These are phyloP conservation scores for Phanerodontia chrysosporium DNA, from an alignment of 768 basidiomycete species.

Conservation along the genomic window DNA sequence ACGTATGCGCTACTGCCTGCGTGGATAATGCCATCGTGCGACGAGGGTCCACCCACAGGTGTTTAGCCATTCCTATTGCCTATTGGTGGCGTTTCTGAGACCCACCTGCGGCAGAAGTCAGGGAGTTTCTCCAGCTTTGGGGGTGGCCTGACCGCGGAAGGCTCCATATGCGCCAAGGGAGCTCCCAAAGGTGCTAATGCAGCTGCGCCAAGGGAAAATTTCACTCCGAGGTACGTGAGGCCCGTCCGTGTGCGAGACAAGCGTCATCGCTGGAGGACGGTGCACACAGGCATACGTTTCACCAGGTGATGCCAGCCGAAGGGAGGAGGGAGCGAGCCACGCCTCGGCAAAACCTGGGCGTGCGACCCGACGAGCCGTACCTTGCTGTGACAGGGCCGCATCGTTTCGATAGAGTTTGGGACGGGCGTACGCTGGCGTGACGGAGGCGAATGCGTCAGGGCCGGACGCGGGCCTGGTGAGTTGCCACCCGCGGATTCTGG, in stretches of 20 bases:
- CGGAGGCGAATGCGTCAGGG: neutral
- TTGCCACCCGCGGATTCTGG: neutral
- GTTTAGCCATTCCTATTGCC: neutral
- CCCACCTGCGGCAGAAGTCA: neutral
- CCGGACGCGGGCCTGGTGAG: neutral
- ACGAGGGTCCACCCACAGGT: neutral
- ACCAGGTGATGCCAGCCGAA: neutral
- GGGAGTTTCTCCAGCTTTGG: neutral
- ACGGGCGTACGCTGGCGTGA: neutral
- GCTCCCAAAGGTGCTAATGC: neutral
- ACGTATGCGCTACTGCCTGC: neutral
- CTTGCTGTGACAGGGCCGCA: neutral
- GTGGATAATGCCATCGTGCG: neutral
- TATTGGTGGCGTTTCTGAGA: neutral
- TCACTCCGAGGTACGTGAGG: neutral
- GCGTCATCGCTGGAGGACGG: neutral
- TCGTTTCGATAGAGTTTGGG: neutral
- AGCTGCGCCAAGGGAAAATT: neutral
- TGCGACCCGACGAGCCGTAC: neutral
- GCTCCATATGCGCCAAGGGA: neutral
- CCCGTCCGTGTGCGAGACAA: neutral
- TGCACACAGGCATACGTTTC: neutral
- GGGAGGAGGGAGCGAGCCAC: slow-evolving; percentile 1
- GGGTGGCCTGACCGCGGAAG: neutral
- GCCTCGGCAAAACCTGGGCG: neutral